Conservation (phyloP, 2,329 filamentous ascomycete genomes). For the Ceratocystiopsis sp. region DNA sequence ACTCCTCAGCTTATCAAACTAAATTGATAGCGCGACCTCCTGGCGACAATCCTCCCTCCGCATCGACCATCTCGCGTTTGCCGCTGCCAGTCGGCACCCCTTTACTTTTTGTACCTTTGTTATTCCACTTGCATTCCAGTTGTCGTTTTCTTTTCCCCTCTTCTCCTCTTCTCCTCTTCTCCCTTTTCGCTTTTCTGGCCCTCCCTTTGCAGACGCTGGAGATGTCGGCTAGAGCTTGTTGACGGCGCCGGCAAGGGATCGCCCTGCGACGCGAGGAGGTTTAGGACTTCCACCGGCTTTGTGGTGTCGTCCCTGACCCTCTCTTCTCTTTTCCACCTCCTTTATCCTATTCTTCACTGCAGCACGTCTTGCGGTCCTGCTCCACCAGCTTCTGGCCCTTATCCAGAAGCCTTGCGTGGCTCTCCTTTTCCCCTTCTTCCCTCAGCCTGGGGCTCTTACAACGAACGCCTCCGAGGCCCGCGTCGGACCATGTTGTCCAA, state of each 20-base stretch:
- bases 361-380: too few relatives aligned
- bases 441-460: too few relatives aligned
- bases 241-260: constrained; percentile 5
- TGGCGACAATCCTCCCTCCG: not conserved
- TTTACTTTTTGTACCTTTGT: not conserved
- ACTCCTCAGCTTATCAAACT: not conserved
- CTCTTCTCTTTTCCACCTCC: too few relatives aligned
- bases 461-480: not conserved
- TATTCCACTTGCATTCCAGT: not conserved
- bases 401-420: too few relatives aligned
- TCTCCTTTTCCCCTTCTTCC: too few relatives aligned
- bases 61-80: not conserved
- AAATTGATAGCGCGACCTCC: not conserved
- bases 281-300: not conserved
- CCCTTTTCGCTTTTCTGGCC: not conserved
- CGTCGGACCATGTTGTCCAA: constrained; percentile 14
- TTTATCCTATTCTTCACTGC: too few relatives aligned
- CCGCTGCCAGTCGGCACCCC: too few relatives aligned
- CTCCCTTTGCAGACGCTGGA: not conserved
- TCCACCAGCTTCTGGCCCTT: too few relatives aligned
- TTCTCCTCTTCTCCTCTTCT: not conserved
- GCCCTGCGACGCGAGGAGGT: constrained; percentile 8
- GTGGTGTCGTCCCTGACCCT: too few relatives aligned
- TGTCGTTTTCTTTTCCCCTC: not conserved
- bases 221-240: constrained; percentile 4